Conservation (phyloP, 768 basidiomycete species). For the Amanita thiersii region DNA sequence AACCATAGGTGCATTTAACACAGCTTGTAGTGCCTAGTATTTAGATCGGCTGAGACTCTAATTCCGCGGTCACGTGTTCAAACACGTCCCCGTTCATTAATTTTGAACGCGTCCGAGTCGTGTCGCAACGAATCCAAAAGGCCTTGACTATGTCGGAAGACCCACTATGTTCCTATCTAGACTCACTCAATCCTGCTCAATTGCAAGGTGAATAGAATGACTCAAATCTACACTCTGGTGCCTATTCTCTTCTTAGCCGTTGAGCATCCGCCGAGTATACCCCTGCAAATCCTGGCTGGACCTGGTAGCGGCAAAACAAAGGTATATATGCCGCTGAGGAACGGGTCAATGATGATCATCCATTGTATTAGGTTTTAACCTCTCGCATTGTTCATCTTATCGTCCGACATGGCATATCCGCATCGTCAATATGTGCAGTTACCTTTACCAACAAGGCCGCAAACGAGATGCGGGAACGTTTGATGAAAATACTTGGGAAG, state of each 20-base stretch:
- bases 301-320: slow-evolving; percentile 72
- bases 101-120: too few relatives aligned
- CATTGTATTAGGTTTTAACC: slow-evolving; percentile 42
- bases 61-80: not conserved
- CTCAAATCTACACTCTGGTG: not conserved
- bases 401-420: slow-evolving; percentile 36
- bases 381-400: slow-evolving; percentile 64
- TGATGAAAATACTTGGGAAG: slow-evolving; percentile 61
- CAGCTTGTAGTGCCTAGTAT: too few relatives aligned
- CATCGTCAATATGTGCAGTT: slow-evolving; percentile 65
- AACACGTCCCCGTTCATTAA: too few relatives aligned
- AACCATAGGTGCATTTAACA: too few relatives aligned
- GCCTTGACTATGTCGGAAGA: not conserved
- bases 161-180: slow-evolving; percentile 1
- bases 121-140: too few relatives aligned
- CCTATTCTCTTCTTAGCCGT: slow-evolving; percentile 40
- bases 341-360: not conserved
- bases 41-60: too few relatives aligned
- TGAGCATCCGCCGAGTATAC: slow-evolving; percentile 46
- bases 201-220: slow-evolving; percentile 22
- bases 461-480: slow-evolving; percentile 72
- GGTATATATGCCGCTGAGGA: slow-evolving; percentile 17
- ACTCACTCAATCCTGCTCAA: slow-evolving; percentile 28
- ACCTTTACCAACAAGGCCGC: slow-evolving; percentile 91
- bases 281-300: slow-evolving; percentile 77